Evolutionary conservation across 2,329 filamentous ascomycete genomes (phyloP), one percentile per base, ranked within the genome.

Genomic region (Mycocentrospora acerina): DNA sequence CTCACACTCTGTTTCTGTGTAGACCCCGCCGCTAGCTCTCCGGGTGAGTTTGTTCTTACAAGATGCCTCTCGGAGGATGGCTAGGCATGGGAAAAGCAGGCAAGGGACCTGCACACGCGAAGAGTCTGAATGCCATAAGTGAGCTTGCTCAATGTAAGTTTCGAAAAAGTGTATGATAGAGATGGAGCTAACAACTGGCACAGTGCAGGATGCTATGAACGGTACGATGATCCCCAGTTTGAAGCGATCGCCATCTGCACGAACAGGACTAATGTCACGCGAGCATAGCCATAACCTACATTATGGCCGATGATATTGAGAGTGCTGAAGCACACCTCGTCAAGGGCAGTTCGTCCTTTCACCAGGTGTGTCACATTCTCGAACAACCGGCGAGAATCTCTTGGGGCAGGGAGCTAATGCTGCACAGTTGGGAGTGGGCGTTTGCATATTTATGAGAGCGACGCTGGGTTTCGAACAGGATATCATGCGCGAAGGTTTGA

Each of bases 381-480:
- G 39, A 17, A 4, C 11, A n/a, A 33, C 44, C 32, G 25, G 28
- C 6, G 19, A 22, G 27, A 22, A 11, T n/a, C 29, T 31, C 14
- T 10, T 14, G 4, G 25, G 9, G 24, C 24, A 11, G 11, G 25
- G 29, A 26, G 44, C 61, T 64, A 34, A 66, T 44, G 38, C 24
- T 32, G 17, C 36, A 29, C 74, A 86, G 72, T 77, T 97, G 24
- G 90, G 90, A 19, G 76, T 84, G 51, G 86, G 88, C 35, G 83
- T 95, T 24, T 83, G 90, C 14, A 82, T 81, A 29, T 97, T 97
- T 64, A 83, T 97, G 68, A 79, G 83, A 53, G 90, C 90, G 13
- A 85, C 93, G 2, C 72, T 97, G 1, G 90, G 90, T 2, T 93
- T 95, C 57, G 93, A 97, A 69, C 90, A 94, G 66, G 83, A 93